Base-by-base conservation (phyloP, 306 rosid genomes). In the Senna tora region DNA sequence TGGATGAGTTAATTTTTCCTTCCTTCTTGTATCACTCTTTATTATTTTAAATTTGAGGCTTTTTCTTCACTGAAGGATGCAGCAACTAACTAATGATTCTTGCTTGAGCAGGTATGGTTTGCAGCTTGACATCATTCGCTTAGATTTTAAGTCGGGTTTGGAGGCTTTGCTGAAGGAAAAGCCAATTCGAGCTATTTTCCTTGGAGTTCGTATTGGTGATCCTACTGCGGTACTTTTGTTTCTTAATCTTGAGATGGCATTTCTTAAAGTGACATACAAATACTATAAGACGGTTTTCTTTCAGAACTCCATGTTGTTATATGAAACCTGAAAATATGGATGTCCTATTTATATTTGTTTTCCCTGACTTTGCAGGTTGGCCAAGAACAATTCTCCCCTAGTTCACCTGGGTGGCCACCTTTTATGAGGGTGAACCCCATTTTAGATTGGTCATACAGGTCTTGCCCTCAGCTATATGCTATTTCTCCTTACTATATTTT, bases 371-470 rank as follows among this genome's bases (percentile, higher is more conserved):
- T 71, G 67, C 87, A 94, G 99, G 92, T 94, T 17, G 97, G 97
- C 73, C 97, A 94, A 84, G 99, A 94, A 72, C 97, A 94, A 62
- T 94, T 94, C 82, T 91, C 95, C 69, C 99, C 99, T 68, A 94
- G 99, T 82, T 94, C 99, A 71, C 83, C 84, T 36, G 96, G 99
- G 36, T 94, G 99, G 99, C 99, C 99, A 66, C 84, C 97, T 74
- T 94, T 94, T 78, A 94, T 94, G 99, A 88, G 99, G 79, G 97
- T 94, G 82, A 91, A 94, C 84, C 97, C 99, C 71, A 89, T 94
- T 82, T 81, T 94, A 82, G 99, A 94, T 85, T 94, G 99, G 99
- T 94, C 99, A 50, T 94, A 94, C 92, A 83, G 87, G 87, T 83
- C 51, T 55, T 69, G 49, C 72, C 49, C 56, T 60, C 28, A 78